These are phyloP conservation scores for Sphaerulina musiva DNA, from an alignment of 2,329 filamentous ascomycete species.

Conservation along the genomic window DNA sequence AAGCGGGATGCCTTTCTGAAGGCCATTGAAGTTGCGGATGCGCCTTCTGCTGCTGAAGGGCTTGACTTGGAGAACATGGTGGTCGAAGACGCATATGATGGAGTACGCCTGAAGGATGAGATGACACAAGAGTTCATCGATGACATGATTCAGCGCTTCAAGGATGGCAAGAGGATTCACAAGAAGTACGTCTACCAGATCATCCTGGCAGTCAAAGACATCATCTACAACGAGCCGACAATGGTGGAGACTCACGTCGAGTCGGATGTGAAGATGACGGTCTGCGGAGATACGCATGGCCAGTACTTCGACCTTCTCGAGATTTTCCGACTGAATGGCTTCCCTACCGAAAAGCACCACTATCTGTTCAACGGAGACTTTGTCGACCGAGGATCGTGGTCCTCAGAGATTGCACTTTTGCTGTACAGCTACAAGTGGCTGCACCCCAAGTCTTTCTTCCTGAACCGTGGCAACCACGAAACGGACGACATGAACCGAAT, in stretches of 20 bases:
- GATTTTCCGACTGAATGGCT: conserved; percentile 86
- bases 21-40: conserved; percentile 88
- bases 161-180: conserved; percentile 89
- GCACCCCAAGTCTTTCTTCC: conserved; percentile 73
- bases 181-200: conserved; percentile 98
- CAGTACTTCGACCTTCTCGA: conserved; percentile 98
- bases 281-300: conserved; percentile 95
- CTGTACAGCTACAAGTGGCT: conserved; percentile 97
- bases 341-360: conserved; percentile 75
- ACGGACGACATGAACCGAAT: conserved; percentile 91
- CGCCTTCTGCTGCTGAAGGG: conserved; percentile 84
- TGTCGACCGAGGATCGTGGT: conserved; percentile 96
- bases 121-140: conserved; percentile 98
- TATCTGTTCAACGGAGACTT: conserved; percentile 99
- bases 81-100: conserved; percentile 80
- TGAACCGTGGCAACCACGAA: conserved; percentile 97
- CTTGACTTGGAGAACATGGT: conserved; percentile 80
- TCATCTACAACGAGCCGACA: conserved; percentile 86
- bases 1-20: conserved; percentile 88
- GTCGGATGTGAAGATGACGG: conserved; percentile 71
- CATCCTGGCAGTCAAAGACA: conserved; percentile 77
- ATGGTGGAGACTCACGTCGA: conserved; percentile 91
- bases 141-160: conserved; percentile 95
- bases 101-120: conserved; percentile 64
- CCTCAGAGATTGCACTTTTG: conserved; percentile 87